Conservation (phyloP, 306 rosid species). For the Fragaria ananassa region DNA sequence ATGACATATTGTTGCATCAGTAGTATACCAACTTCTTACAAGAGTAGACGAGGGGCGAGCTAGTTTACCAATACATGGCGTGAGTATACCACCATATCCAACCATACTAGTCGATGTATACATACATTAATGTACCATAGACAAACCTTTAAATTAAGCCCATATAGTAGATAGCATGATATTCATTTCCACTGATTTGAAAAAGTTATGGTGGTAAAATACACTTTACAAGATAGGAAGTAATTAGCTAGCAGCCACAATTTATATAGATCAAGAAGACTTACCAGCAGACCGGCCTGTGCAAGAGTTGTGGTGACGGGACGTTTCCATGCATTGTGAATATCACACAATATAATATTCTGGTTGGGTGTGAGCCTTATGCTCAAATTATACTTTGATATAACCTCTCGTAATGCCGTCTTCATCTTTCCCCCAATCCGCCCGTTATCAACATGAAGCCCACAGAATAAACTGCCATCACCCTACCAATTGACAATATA, state of each 20-base stretch:
- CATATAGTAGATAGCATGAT: background rate
- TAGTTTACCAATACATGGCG: background rate
- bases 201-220: background rate
- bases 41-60: background rate
- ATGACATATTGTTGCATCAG: background rate
- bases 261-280: conserved; percentile 19
- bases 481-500: conserved; percentile 50
- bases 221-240: background rate
- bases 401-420: conserved; percentile 76
- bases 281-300: conserved; percentile 95
- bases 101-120: background rate
- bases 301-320: conserved; percentile 85
- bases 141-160: background rate
- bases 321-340: conserved; percentile 82
- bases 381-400: conserved; percentile 77
- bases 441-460: conserved; percentile 90
- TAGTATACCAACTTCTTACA: background rate
- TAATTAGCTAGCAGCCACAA: background rate
- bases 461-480: conserved; percentile 78
- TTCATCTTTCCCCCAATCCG: conserved; percentile 89
- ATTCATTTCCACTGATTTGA: background rate
- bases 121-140: background rate
- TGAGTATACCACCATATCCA: background rate
- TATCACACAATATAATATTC: conserved; percentile 81
- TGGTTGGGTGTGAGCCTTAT: conserved; percentile 90